These are phyloP conservation scores for Komagataella ulmi DNA, from an alignment of 805 yeast genomes.

Conservation along the genomic window DNA sequence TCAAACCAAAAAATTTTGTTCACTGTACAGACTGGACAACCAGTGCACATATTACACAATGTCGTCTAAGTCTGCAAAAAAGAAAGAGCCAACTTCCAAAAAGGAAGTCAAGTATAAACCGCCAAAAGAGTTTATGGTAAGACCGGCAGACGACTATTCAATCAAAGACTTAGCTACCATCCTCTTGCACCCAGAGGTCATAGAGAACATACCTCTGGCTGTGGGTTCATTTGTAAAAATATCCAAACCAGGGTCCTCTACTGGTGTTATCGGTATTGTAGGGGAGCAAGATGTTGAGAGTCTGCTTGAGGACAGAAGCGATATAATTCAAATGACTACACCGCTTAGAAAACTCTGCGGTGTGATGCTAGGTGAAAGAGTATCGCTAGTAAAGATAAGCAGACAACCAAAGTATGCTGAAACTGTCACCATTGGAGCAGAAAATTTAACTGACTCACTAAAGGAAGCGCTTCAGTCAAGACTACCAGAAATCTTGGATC, in stretches of 20 bases:
- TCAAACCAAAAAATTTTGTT: not conserved
- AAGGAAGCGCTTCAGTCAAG: not conserved
- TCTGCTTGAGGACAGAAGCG: constrained; percentile 1
- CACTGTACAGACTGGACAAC: not conserved
- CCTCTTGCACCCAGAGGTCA: not conserved
- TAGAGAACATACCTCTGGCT: not conserved
- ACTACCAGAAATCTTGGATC: not conserved
- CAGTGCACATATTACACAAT: not conserved
- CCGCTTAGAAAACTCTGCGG: constrained; percentile 9
- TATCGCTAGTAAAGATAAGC: constrained; percentile 27
- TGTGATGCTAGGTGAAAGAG: constrained; percentile 17
- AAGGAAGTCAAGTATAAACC: not conserved
- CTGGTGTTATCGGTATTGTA: not conserved
- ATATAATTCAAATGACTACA: constrained; percentile 14
- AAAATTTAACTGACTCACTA: constrained; percentile 1
- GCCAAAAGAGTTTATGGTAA: not conserved
- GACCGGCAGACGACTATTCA: not conserved
- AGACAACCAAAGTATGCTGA: constrained; percentile 35
- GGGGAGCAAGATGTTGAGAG: constrained; percentile 3
- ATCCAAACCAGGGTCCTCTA: not conserved
- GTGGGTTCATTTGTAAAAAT: not conserved
- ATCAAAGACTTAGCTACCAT: not conserved
- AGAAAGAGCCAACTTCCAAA: not conserved
- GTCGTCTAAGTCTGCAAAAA: not conserved
- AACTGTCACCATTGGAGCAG: constrained; percentile 19